Evolutionary conservation across 2,329 filamentous ascomycete species (phyloP).

Genomic region (Daldinia sp.): DNA sequence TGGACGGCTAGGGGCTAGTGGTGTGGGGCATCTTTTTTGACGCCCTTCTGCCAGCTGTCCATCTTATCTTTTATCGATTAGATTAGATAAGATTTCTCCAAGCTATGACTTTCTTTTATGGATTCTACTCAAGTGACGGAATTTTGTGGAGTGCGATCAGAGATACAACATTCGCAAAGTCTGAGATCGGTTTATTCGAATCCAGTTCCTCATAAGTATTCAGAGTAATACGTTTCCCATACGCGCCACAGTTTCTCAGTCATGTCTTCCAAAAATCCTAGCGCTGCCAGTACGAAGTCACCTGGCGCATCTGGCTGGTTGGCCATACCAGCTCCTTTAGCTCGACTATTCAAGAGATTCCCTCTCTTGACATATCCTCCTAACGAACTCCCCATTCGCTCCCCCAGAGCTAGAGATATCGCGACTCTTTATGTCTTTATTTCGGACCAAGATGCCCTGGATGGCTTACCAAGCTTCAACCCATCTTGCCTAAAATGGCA

Average conservation of each 20-base stretch:
- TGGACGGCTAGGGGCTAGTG: too few relatives aligned
- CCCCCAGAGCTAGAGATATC: constrained; percentile 57
- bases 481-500: constrained; percentile 97
- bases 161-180: background rate
- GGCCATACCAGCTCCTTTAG: constrained; percentile 78
- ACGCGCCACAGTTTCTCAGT: background rate
- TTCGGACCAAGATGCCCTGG: constrained; percentile 69
- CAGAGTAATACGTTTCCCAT: background rate
- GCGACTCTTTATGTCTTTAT: constrained; percentile 83
- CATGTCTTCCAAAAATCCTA: constrained; percentile 30
- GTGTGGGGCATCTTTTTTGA: too few relatives aligned
- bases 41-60: too few relatives aligned
- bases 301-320: constrained; percentile 57
- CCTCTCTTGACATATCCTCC: constrained; percentile 81
- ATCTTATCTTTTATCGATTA: constrained; percentile 33
- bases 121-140: constrained; percentile 2
- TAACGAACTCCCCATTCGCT: constrained; percentile 73
- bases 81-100: background rate
- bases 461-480: constrained; percentile 82
- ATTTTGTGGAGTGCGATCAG: constrained; percentile 1
- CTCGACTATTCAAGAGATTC: constrained; percentile 85
- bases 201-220: background rate
- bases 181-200: background rate
- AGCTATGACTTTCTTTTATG: constrained; percentile 13
- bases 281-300: constrained; percentile 39